phyloP scores from a whole-genome alignment of 2,329 filamentous ascomycete species.

The Ophiocordyceps australis region DNA sequence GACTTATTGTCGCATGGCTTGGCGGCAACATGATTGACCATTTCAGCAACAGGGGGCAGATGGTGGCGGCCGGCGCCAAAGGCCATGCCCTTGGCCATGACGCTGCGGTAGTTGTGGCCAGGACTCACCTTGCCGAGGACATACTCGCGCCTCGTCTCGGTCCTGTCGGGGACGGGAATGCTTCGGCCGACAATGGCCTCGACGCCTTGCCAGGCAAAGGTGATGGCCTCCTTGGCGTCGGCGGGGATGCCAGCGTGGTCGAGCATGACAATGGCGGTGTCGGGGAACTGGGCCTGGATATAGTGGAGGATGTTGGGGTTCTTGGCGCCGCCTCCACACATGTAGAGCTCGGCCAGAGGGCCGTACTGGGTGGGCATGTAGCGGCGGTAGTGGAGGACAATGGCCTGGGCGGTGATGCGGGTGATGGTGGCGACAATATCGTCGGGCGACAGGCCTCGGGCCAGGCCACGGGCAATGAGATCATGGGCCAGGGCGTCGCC shows the following conservation, averaged over 20 bases:
- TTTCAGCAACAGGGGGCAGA: constrained; percentile 25
- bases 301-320: constrained; percentile 37
- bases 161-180: constrained; percentile 31
- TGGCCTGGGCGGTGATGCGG: constrained; percentile 38
- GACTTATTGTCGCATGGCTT: too few relatives aligned
- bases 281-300: constrained; percentile 28
- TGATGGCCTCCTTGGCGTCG: constrained; percentile 35
- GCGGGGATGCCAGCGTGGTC: constrained; percentile 37
- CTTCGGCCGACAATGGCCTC: constrained; percentile 35
- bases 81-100: constrained; percentile 30
- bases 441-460: constrained; percentile 23
- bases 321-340: constrained; percentile 39
- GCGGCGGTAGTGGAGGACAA: constrained; percentile 27
- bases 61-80: constrained; percentile 26
- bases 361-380: constrained; percentile 23
- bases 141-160: constrained; percentile 30
- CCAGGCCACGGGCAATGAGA: constrained; percentile 26
- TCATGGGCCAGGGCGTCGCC: constrained; percentile 34
- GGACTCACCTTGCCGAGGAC: constrained; percentile 36
- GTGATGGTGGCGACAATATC: constrained; percentile 41
- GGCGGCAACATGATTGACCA: constrained; percentile 30
- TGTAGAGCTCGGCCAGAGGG: constrained; percentile 34
- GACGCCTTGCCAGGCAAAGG: constrained; percentile 42
- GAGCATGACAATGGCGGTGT: constrained; percentile 30
- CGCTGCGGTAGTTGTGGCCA: constrained; percentile 32